Base-by-base conservation (phyloP, 257 asterid genomes). In the Plantago elongata region DNA sequence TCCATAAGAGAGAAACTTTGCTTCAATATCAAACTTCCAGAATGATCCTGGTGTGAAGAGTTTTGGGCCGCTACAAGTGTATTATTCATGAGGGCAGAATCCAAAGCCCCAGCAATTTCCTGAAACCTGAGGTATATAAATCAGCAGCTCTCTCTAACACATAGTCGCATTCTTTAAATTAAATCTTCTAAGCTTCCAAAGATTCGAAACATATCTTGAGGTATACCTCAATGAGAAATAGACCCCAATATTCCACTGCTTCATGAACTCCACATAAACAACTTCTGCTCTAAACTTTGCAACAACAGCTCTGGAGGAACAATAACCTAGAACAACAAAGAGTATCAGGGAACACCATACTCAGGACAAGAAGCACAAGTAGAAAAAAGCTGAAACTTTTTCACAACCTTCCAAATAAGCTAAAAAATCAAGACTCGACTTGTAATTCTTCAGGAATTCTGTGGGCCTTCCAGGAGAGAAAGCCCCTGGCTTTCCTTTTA, bases 401-500 rank as follows among this genome's bases (percentile, higher is more conserved):
- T 17, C 51, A 62, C 56, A 74, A 90, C 97, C 97, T 85, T 93
- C 96, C 50, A 93, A 78, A 76, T 84, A 84, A 57, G 84, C 82
- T 90, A 93, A 68, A 79, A 93, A 93, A 78, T 78, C 84, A 44
- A 93, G 67, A 87, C 88, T 86, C 75, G 97, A 79, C 72, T 86
- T 93, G 75, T 89, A 93, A 79, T 93, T 93, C 77, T 78, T 83
- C 13, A 93, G 80, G 70, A 93, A 93, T 71, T 83, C 87, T 0
- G 81, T 63, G 69, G 97, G 99, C 79, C 94, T 93, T 81, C 97
- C 99, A 13, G 97, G 96, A 75, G 99, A 93, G 73, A 89, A 87
- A 30, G 89, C 95, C 71, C 87, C 96, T 11, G 97, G 96, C 75
- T 89, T 93, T 68, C 88, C 89, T 72, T 85, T 93, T 63, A 81